These are phyloP conservation scores for Ceratobasidium sp. DNA, from an alignment of 1,284 basidiomycete species.

Conservation along the genomic window DNA sequence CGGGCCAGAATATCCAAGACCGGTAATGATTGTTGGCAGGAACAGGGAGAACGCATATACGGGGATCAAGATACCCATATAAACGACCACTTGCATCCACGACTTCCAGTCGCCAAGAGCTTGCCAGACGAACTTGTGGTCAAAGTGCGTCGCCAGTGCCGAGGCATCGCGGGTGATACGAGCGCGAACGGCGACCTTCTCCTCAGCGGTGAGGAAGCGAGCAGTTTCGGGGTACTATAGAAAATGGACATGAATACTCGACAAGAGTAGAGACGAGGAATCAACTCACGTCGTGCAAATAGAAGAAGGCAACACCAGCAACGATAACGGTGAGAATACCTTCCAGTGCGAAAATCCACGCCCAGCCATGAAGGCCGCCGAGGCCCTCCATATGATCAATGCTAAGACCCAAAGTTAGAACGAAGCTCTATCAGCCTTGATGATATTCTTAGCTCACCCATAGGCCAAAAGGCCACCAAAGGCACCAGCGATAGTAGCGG, in stretches of 20 bases:
- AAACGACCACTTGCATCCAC: conserved; percentile 47
- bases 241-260: neutral
- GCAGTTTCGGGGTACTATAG: conserved; percentile 37
- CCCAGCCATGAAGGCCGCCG: conserved; percentile 40
- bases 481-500: conserved; percentile 53
- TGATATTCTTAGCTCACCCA: conserved; percentile 8
- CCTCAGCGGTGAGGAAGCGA: conserved; percentile 40
- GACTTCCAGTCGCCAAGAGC: conserved; percentile 50
- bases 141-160: conserved; percentile 40
- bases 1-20: conserved; percentile 67
- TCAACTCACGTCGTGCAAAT: conserved; percentile 40
- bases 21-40: conserved; percentile 57
- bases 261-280: neutral
- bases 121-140: conserved; percentile 44
- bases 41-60: conserved; percentile 67
- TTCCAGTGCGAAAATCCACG: conserved; percentile 43
- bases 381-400: conserved; percentile 41
- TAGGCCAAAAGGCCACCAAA: conserved; percentile 45
- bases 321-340: conserved; percentile 41
- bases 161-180: conserved; percentile 36
- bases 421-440: neutral
- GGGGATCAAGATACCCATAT: conserved; percentile 56
- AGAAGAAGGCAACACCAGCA: conserved; percentile 39
- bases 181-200: conserved; percentile 37
- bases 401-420: conserved; percentile 3